A percentile compares a stretch with the other conserved stretches of the same genome.
phyloP scores from a whole-genome alignment of 2,329 filamentous ascomycete genomes.

The Fusarium kyushuense region DNA sequence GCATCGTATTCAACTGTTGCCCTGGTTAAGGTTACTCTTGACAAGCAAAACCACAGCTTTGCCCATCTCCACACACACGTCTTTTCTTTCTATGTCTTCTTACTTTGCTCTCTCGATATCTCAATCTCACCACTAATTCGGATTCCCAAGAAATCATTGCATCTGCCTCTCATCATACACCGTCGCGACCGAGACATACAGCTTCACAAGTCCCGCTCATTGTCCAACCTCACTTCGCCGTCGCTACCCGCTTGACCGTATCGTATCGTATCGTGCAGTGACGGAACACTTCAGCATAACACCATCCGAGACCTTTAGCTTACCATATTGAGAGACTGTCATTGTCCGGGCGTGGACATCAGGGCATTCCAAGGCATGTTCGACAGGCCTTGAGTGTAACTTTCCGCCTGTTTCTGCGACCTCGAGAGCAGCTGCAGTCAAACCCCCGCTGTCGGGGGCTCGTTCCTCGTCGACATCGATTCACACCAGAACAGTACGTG shows the following conservation, averaged over 20 bases:
- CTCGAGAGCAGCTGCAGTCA: constrained; percentile 43
- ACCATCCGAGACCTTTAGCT: constrained; percentile 36
- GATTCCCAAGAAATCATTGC: constrained; percentile 41
- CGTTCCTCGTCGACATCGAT: constrained; percentile 47
- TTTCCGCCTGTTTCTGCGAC: constrained; percentile 48
- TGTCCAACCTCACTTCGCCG: constrained; percentile 44
- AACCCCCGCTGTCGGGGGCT: constrained; percentile 46
- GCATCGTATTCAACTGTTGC: constrained; percentile 31
- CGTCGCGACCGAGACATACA: constrained; percentile 50
- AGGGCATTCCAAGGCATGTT: constrained; percentile 55
- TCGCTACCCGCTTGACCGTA: constrained; percentile 39
- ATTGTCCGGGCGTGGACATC: constrained; percentile 51
- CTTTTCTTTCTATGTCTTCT: constrained; percentile 32
- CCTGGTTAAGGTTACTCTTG: constrained; percentile 23
- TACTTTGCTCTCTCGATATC: constrained; percentile 25
- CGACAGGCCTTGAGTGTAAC: constrained; percentile 52
- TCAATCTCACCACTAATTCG: constrained; percentile 29
- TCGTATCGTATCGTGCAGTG: constrained; percentile 29
- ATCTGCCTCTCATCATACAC: constrained; percentile 37
- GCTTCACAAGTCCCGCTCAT: constrained; percentile 37
- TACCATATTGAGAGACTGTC: constrained; percentile 31
- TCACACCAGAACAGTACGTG: constrained; percentile 57
- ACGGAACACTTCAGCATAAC: constrained; percentile 32
- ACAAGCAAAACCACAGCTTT: constrained; percentile 46
- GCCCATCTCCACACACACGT: constrained; percentile 40